These are phyloP conservation scores for Phaeoacremonium minimum DNA, from an alignment of 2,329 filamentous ascomycete genomes.

Conservation along the genomic window DNA sequence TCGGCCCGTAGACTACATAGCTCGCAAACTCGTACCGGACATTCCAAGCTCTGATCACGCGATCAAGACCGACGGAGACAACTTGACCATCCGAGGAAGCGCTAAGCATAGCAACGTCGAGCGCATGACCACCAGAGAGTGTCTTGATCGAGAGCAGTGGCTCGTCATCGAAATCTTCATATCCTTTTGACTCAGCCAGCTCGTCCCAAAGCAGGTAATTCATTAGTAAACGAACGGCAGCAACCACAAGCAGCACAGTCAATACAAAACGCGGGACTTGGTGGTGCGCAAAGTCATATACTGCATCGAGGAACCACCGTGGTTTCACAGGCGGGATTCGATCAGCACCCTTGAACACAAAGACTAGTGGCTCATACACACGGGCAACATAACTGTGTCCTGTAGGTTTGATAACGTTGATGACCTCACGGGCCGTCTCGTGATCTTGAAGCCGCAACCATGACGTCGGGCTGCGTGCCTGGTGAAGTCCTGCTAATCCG, in stretches of 20 bases:
- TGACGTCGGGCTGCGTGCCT: conserved; percentile 69
- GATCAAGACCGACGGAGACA: conserved; percentile 67
- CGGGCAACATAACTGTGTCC: conserved; percentile 68
- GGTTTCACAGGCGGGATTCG: conserved; percentile 51
- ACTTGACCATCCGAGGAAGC: conserved; percentile 61
- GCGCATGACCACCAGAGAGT: conserved; percentile 56
- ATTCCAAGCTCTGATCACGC: conserved; percentile 64
- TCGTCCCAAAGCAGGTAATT: conserved; percentile 71
- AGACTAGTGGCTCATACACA: conserved; percentile 70
- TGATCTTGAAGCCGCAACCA: conserved; percentile 78
- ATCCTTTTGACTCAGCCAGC: conserved; percentile 36
- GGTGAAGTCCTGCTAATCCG: conserved; percentile 60
- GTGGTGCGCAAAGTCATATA: conserved; percentile 65
- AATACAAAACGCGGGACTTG: conserved; percentile 57
- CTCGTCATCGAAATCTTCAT: conserved; percentile 40
- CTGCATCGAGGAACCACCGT: conserved; percentile 47
- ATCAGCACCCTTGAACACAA: conserved; percentile 66
- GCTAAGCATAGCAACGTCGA: conserved; percentile 65
- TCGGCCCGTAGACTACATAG: conserved; percentile 35
- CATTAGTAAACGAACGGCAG: conserved; percentile 65
- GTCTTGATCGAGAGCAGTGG: conserved; percentile 56
- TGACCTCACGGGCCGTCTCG: conserved; percentile 72
- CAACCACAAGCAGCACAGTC: conserved; percentile 57
- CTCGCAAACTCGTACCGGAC: conserved; percentile 38
- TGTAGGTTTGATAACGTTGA: conserved; percentile 68